Evolutionary conservation across 2,329 filamentous ascomycete genomes (phyloP).

Genomic region (Myotisia sp.): DNA sequence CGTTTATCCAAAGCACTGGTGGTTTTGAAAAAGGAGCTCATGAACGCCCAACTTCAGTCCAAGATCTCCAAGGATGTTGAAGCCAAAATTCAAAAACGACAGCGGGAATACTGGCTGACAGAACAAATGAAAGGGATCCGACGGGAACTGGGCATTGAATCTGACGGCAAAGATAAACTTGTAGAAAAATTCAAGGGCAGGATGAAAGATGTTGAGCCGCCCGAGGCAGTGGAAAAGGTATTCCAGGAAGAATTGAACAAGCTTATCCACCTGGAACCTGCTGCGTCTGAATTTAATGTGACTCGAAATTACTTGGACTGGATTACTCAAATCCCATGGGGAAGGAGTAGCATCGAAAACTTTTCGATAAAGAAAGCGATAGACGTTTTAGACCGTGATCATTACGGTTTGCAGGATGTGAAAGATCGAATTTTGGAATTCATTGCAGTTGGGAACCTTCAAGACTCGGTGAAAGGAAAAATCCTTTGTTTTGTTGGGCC

Average conservation of each 20-base stretch:
- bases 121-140: slow-evolving; percentile 99
- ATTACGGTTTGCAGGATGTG: slow-evolving; percentile 92
- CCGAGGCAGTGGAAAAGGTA: slow-evolving; percentile 87
- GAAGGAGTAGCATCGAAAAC: slow-evolving; percentile 86
- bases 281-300: slow-evolving; percentile 95
- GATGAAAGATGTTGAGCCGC: slow-evolving; percentile 86
- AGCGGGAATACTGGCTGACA: slow-evolving; percentile 97
- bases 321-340: slow-evolving; percentile 97
- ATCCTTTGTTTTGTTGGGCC: slow-evolving; percentile 96
- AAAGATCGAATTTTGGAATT: slow-evolving; percentile 98
- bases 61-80: slow-evolving; percentile 98
- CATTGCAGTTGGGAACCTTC: slow-evolving; percentile 92
- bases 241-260: slow-evolving; percentile 99
- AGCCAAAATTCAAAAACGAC: slow-evolving; percentile 89
- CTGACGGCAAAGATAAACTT: slow-evolving; percentile 94
- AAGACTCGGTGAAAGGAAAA: slow-evolving; percentile 94
- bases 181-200: slow-evolving; percentile 97
- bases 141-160: slow-evolving; percentile 87
- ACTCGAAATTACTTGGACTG: slow-evolving; percentile 97
- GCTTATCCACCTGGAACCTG: slow-evolving; percentile 83
- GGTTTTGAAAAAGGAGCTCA: slow-evolving; percentile 92
- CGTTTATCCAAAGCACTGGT: slow-evolving; percentile 81
- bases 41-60: slow-evolving; percentile 92
- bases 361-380: slow-evolving; percentile 88
- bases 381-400: slow-evolving; percentile 84